phyloP scores from a whole-genome alignment of 768 basidiomycete species.

The Filobasidium wieringae region DNA sequence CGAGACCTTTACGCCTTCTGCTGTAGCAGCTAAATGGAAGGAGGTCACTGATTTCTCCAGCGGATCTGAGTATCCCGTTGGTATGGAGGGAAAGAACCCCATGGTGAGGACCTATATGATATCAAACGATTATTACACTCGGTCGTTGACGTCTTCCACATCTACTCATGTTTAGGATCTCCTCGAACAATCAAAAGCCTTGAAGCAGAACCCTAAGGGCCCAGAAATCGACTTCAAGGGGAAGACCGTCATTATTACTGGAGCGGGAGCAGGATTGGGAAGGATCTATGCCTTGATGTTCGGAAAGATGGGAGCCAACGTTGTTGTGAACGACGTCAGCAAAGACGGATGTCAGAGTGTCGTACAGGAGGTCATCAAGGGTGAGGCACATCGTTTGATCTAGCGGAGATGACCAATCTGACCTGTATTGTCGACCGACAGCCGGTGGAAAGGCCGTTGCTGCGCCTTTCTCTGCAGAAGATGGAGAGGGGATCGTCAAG shows the following conservation, averaged over 20 bases:
- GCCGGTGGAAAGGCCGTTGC: conserved; percentile 80
- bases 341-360: conserved; percentile 72
- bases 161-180: conserved; percentile 41
- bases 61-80: conserved; percentile 51
- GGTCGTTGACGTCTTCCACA: not conserved
- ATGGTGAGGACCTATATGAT: conserved; percentile 19
- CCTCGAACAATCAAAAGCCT: conserved; percentile 53
- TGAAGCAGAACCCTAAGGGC: conserved; percentile 58
- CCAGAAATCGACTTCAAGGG: conserved; percentile 68
- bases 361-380: conserved; percentile 71
- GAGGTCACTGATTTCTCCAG: conserved; percentile 69
- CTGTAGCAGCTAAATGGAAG: conserved; percentile 75
- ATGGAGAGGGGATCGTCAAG: conserved; percentile 81
- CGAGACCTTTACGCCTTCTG: conserved; percentile 80
- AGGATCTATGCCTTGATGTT: conserved; percentile 87
- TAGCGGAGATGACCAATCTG: not conserved
- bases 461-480: conserved; percentile 76
- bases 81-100: conserved; percentile 47
- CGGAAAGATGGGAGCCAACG: conserved; percentile 82
- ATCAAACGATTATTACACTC: not conserved
- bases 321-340: conserved; percentile 89
- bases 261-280: conserved; percentile 88
- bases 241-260: conserved; percentile 87
- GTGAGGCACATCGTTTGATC: conserved; percentile 42
- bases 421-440: conserved; percentile 37